Conservation (phyloP, 805 yeast species). For the Candida ulmi region DNA sequence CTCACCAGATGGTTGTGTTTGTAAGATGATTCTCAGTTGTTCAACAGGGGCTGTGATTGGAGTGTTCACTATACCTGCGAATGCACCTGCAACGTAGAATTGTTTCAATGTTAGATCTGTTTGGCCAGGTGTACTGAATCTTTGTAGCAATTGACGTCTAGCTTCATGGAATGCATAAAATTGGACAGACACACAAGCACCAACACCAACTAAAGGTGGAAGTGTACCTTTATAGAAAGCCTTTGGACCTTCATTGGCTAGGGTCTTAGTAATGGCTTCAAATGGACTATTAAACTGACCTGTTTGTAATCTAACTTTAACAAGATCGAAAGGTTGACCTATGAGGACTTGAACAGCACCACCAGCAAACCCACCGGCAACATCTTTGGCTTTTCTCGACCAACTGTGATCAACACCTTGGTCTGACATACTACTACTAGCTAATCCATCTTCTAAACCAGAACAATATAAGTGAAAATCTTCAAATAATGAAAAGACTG, state of each 20-base stretch:
- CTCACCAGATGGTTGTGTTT: slow-evolving; percentile 56
- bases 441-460: too few species aligned
- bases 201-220: slow-evolving; percentile 91
- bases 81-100: slow-evolving; percentile 79
- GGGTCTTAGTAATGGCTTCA: slow-evolving; percentile 65
- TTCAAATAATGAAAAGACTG: too few species aligned
- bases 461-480: too few species aligned
- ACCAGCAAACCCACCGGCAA: slow-evolving; percentile 85
- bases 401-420: slow-evolving; percentile 28
- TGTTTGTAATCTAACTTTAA: slow-evolving; percentile 88
- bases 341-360: slow-evolving; percentile 94
- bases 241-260: slow-evolving; percentile 73
- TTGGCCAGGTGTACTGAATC: slow-evolving; percentile 30
- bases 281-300: slow-evolving; percentile 74
- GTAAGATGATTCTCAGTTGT: slow-evolving; percentile 88
- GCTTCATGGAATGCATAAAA: slow-evolving; percentile 89
- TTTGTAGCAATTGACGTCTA: slow-evolving; percentile 58
- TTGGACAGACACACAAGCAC: slow-evolving; percentile 95
- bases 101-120: slow-evolving; percentile 50
- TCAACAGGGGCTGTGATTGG: slow-evolving; percentile 92
- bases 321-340: slow-evolving; percentile 91
- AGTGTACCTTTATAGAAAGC: slow-evolving; percentile 93
- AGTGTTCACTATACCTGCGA: slow-evolving; percentile 89
- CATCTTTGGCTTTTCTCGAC: slow-evolving; percentile 45
- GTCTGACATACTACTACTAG: neutral